phyloP scores from a whole-genome alignment of 2,329 filamentous ascomycete genomes.

The Penicillium sp. region DNA sequence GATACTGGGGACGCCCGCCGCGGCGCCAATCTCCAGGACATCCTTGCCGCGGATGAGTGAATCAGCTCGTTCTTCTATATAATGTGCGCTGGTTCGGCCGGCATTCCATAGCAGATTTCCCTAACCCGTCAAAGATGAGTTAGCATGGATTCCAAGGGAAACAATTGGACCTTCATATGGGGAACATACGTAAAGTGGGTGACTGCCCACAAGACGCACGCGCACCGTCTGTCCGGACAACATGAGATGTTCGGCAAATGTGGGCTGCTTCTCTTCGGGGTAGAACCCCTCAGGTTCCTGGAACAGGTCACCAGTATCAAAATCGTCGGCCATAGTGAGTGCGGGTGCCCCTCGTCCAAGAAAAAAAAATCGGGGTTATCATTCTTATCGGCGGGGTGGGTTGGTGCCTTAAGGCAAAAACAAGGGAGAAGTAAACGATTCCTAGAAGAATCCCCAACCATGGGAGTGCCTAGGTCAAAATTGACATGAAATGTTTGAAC shows the following conservation, averaged over 20 bases:
- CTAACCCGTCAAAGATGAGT: constrained; percentile 33
- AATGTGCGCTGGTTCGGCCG: constrained; percentile 72
- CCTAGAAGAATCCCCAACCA: no score
- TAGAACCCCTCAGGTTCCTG: constrained; percentile 80
- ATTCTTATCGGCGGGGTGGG: constrained; percentile 1
- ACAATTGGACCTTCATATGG: constrained; percentile 7
- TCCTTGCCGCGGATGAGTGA: constrained; percentile 64
- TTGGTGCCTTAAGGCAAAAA: neutral
- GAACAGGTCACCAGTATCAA: constrained; percentile 62
- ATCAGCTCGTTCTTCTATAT: constrained; percentile 69
- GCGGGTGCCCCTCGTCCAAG: neutral
- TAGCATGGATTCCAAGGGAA: neutral
- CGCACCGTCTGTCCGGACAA: constrained; percentile 64
- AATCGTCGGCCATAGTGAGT: constrained; percentile 28
- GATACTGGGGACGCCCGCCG: constrained; percentile 79
- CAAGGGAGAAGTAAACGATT: neutral
- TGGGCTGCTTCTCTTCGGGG: constrained; percentile 73
- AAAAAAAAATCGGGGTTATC: neutral
- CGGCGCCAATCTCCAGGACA: constrained; percentile 88
- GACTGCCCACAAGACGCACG: constrained; percentile 80
- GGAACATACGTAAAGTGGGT: constrained; percentile 74
- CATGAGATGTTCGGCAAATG: constrained; percentile 70
- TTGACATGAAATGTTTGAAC: no score
- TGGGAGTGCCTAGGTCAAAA: no score
- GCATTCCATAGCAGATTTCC: constrained; percentile 93